A percentile compares a stretch with the other conserved stretches of the same genome.
Conservation (phyloP, 2,329 filamentous ascomycete species). For the Seiridium unicorne region DNA sequence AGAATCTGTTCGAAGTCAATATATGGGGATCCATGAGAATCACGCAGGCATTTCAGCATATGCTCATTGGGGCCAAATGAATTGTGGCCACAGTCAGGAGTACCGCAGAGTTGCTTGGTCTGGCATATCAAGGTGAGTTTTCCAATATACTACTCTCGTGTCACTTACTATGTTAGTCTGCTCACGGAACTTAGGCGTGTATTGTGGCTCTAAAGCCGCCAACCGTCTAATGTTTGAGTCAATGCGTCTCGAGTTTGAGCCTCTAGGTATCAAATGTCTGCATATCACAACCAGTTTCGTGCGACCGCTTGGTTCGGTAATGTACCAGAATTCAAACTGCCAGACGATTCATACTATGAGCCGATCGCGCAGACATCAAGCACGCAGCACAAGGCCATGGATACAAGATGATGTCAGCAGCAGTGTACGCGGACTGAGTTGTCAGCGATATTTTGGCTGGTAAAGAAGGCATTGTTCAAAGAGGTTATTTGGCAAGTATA, state of each 20-base stretch:
- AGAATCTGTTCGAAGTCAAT: slow-evolving; percentile 26
- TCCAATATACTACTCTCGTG: neutral
- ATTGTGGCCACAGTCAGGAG: slow-evolving; percentile 17
- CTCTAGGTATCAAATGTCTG: neutral
- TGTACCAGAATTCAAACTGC: neutral
- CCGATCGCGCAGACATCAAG: neutral
- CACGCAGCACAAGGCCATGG: neutral
- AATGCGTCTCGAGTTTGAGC: neutral
- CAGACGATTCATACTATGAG: neutral
- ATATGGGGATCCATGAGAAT: slow-evolving; percentile 27
- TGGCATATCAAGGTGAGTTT: neutral
- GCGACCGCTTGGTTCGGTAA: neutral
- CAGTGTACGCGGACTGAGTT: neutral
- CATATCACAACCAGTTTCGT: neutral
- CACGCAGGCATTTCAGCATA: slow-evolving; percentile 23
- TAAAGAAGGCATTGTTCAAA: neutral
- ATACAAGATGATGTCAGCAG: neutral
- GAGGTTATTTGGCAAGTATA: neutral
- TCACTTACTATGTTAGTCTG: neutral
- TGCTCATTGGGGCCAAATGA: slow-evolving; percentile 22
- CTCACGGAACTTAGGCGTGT: neutral
- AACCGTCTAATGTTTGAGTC: neutral
- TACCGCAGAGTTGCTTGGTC: neutral
- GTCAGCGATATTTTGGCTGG: neutral
- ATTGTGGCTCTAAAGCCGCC: neutral